phyloP scores from a whole-genome alignment of 2,329 filamentous ascomycete species.

The Onygenales sp. region DNA sequence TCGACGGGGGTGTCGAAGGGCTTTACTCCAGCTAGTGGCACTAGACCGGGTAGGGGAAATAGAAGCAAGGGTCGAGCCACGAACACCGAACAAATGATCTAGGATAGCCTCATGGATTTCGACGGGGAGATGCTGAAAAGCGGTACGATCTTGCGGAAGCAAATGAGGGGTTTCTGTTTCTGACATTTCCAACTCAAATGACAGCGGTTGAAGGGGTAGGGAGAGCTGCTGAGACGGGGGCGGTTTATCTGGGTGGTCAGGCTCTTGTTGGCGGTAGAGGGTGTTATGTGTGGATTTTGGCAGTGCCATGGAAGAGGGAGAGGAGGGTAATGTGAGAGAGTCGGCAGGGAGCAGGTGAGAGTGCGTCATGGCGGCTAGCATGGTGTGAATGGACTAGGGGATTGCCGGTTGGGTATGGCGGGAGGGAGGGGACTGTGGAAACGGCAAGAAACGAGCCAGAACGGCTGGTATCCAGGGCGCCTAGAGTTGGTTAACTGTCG shows the following conservation, averaged over 20 bases:
- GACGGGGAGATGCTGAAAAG: constrained; percentile 45
- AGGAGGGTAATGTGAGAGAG: background rate
- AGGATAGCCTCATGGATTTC: constrained; percentile 66
- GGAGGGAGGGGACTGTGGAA: background rate
- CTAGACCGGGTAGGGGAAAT: constrained; percentile 44
- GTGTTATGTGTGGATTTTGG: background rate
- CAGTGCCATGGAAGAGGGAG: background rate
- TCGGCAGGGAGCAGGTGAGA: background rate
- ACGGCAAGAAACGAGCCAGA: background rate
- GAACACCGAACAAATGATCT: constrained; percentile 61
- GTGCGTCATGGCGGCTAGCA: background rate
- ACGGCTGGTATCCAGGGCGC: background rate
- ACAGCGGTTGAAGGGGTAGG: background rate
- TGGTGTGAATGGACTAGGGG: background rate
- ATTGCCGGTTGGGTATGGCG: background rate
- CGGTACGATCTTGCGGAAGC: background rate
- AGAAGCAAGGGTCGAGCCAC: constrained; percentile 51
- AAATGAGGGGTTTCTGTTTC: background rate
- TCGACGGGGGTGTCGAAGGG: constrained; percentile 56
- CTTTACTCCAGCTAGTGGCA: constrained; percentile 53
- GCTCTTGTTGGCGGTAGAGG: background rate
- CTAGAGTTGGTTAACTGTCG: background rate
- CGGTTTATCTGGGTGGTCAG: background rate
- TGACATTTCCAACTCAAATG: background rate
- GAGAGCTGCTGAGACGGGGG: background rate